Conservation (phyloP, 75 land plant species). For the Picea glauca region DNA sequence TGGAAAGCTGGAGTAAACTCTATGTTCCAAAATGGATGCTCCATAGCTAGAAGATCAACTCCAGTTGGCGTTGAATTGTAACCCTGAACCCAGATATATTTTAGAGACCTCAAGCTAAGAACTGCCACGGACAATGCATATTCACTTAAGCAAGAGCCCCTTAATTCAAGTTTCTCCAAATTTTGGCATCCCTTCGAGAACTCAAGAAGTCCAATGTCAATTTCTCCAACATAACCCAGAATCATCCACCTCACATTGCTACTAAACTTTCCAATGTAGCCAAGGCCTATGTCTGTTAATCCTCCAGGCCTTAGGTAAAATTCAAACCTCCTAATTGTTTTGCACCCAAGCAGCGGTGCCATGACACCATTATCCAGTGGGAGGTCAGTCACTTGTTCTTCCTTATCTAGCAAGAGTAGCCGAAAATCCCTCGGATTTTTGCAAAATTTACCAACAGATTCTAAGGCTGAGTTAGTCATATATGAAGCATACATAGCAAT, state of each 20-base stretch:
- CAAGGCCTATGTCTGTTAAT: conserved; percentile 73
- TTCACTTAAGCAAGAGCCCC: conserved; percentile 84
- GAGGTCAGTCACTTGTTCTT: conserved; percentile 52
- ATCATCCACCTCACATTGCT: conserved; percentile 81
- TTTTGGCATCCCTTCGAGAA: conserved; percentile 69
- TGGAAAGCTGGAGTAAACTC: conserved; percentile 47
- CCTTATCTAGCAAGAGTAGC: conserved; percentile 67
- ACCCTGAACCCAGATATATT: conserved; percentile 94
- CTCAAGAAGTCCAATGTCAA: conserved; percentile 60
- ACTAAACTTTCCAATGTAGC: conserved; percentile 81
- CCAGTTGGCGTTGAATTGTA: conserved; percentile 34
- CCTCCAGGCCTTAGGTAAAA: conserved; percentile 76
- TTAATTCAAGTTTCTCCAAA: conserved; percentile 77
- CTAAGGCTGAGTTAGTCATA: conserved; percentile 71
- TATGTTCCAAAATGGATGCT: conserved; percentile 63
- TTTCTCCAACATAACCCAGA: conserved; percentile 76
- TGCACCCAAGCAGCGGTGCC: conserved; percentile 68
- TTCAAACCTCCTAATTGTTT: conserved; percentile 61
- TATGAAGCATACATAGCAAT: conserved; percentile 79
- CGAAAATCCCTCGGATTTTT: conserved; percentile 80
- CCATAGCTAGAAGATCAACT: conserved; percentile 40
- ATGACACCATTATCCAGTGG: conserved; percentile 93
- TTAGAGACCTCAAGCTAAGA: conserved; percentile 51
- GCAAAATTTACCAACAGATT: conserved; percentile 47
- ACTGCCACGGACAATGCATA: conserved; percentile 59